These are phyloP conservation scores for Leptographium radiaticola DNA, from an alignment of 2,329 filamentous ascomycete species.

Conservation along the genomic window DNA sequence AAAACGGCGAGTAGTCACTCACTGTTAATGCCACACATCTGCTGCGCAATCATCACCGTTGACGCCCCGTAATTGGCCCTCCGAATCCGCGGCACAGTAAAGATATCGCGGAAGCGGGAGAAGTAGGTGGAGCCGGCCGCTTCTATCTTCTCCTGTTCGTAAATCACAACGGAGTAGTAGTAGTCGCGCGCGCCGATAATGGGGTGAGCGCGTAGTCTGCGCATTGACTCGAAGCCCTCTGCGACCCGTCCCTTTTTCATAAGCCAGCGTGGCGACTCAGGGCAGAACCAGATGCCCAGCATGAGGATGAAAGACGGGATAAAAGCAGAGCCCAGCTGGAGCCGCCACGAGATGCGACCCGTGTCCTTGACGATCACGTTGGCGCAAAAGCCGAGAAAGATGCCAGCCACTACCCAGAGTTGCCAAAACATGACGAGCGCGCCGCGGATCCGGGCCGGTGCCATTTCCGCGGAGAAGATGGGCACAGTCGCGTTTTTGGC, in stretches of 20 bases:
- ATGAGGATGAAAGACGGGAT: slow-evolving; percentile 44
- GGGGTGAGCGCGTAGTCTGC: slow-evolving; percentile 38
- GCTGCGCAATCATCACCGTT: slow-evolving; percentile 67
- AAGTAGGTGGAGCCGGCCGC: slow-evolving; percentile 40
- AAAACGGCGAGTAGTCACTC: slow-evolving; percentile 1
- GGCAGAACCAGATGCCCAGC: slow-evolving; percentile 50
- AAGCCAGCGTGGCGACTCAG: slow-evolving; percentile 51
- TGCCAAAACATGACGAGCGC: slow-evolving; percentile 77
- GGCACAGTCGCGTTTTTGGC: slow-evolving; percentile 54
- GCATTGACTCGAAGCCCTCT: slow-evolving; percentile 44
- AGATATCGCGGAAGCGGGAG: slow-evolving; percentile 47
- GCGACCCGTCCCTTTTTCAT: slow-evolving; percentile 52
- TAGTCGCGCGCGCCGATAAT: slow-evolving; percentile 45
- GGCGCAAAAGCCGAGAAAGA: slow-evolving; percentile 20
- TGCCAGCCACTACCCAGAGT: slow-evolving; percentile 10
- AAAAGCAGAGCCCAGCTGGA: slow-evolving; percentile 53
- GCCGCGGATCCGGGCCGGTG: slow-evolving; percentile 55
- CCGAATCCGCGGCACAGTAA: slow-evolving; percentile 55
- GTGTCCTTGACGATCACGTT: slow-evolving; percentile 50
- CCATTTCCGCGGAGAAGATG: slow-evolving; percentile 63
- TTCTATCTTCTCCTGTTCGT: slow-evolving; percentile 40
- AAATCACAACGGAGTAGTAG: slow-evolving; percentile 46
- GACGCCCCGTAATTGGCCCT: slow-evolving; percentile 63
- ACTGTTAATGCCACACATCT: slow-evolving; percentile 47
- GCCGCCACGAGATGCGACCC: slow-evolving; percentile 44